Base-by-base conservation (phyloP, 257 asterid species). In the Ehretia macrophylla region DNA sequence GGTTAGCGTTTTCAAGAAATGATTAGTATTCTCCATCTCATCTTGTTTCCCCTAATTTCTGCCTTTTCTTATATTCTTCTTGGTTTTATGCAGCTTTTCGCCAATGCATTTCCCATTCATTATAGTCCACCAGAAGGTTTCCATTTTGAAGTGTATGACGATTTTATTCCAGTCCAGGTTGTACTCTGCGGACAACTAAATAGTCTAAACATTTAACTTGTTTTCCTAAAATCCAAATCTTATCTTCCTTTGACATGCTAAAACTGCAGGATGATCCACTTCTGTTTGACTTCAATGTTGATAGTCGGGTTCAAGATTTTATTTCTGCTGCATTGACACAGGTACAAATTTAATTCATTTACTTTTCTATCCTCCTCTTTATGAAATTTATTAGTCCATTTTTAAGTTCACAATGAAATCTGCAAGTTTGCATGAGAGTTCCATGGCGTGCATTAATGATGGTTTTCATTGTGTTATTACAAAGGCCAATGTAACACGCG, bases 81-180 rank as follows among this genome's bases (percentile, higher is more conserved):
- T 48, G 60, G 48, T 39, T 38, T 53, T 63, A 14, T 69, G 79
- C 89, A 85, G 96, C 80, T 89, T 59, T 89, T 86, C 67, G 67
- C 95, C 59, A 89, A 84, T 74, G 80, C 86, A 60, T 89, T 89
- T 70, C 95, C 97, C 39, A 78, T 57, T 69, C 94, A 89, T 74
- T 89, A 89, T 64, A 71, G 92, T 66, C 84, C 97, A 64, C 97
- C 97, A 14, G 0, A 65, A 32, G 97, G 97, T 52, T 89, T 89
- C 68, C 42, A 67, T 60, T 89, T 86, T 46, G 97, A 89, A 84
- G 86, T 84, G 46, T 37, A 63, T 42, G 78, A 62, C 38, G 58
- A 38, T 59, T 76, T 63, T 14, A 71, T 64, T 52, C 95, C 95
- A 19, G 84, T 89, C 73, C 97, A 89, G 96, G 96, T 88, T 58